Evolutionary conservation across 2,329 filamentous ascomycete species (phyloP), one percentile per base, ranked within the genome.

Genomic region (Westerdykella sp.): DNA sequence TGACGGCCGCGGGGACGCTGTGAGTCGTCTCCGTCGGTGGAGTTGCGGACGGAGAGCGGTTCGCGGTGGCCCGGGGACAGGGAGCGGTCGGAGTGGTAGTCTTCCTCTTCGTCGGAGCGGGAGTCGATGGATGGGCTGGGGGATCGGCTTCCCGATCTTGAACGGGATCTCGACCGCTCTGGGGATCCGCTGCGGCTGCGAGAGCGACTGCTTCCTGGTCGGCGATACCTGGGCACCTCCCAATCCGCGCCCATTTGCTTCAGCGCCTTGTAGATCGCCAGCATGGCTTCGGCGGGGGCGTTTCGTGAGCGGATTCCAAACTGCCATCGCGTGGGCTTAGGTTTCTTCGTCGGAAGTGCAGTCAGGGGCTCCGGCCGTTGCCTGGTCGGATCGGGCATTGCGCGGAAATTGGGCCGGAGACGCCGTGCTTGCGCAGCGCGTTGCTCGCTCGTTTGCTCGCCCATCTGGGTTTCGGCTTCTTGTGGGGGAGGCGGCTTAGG

Each of bases 221-320:
- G 60, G 23, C 69, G 64, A 35, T 63, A 62, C 36, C 52, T 66
- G 4, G 75, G 71, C 11, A 78, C 72, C 55, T 95, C 81, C 84
- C 94, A 97, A 39, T 89, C 83, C 11, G 90, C 93, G 25, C 88
- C 90, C 59, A 96, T 83, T 53, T 90, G 90, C 47, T 83, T 76
- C 35, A 98, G 73, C 0, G 93, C 90, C 65, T 91, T 89, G 74
- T 96, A 96, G 43, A 98, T 93, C 59, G 91, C 96, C 21, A 95
- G 73, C 67, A 98, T 85, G 0, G 93, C 93, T 66, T 98, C 93
- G 57, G 90, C 88, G 0, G 93, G 93, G 43, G 88, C 85, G 60
- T 97, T 98, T 39, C 93, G 82, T 37, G 88, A 95, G 31, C 93
- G 81, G 48, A 98, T 98, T 44, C 93, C 93, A 63, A 98, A 98